phyloP scores from a whole-genome alignment of 1,284 basidiomycete species.

The Sporisorium scitamineum region DNA sequence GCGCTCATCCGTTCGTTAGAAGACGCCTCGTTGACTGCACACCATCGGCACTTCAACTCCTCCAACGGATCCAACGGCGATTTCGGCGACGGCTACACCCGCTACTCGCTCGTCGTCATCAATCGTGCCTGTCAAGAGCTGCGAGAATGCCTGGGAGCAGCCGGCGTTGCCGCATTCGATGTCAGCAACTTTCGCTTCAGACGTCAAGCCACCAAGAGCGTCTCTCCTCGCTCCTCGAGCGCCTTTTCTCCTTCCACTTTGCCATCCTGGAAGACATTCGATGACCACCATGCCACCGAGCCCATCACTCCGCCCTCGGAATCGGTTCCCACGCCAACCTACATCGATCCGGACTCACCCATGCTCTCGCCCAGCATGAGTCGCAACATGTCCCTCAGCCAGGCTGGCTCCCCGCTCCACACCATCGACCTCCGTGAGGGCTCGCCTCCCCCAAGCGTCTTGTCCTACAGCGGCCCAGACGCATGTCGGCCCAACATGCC shows the following conservation, averaged over 20 bases:
- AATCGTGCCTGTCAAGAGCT: constrained; percentile 36
- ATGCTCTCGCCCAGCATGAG: constrained; percentile 37
- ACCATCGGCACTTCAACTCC: constrained; percentile 21
- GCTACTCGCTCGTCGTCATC: constrained; percentile 36
- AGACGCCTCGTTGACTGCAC: constrained; percentile 15
- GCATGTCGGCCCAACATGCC: constrained; percentile 27
- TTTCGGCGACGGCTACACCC: constrained; percentile 19
- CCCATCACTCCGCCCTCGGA: constrained; percentile 37
- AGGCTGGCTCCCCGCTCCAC: neutral
- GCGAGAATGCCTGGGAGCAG: constrained; percentile 28
- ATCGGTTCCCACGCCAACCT: constrained; percentile 17
- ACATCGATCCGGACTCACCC: constrained; percentile 30
- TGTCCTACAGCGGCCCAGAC: constrained; percentile 26
- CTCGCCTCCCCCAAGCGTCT: constrained; percentile 29
- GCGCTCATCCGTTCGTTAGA: constrained; percentile 40
- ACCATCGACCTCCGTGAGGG: constrained; percentile 35
- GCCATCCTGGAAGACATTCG: constrained; percentile 24
- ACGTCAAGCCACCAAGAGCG: constrained; percentile 3
- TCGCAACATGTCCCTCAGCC: constrained; percentile 22
- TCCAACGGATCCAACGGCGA: constrained; percentile 15
- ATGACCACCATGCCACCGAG: constrained; percentile 9
- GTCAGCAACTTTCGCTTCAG: constrained; percentile 38
- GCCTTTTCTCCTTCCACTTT: constrained; percentile 10
- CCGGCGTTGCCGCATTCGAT: constrained; percentile 40
- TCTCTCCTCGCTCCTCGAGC: constrained; percentile 28